Base-by-base conservation (phyloP, 2,329 filamentous ascomycete genomes). In the Anthostomella pinea region DNA sequence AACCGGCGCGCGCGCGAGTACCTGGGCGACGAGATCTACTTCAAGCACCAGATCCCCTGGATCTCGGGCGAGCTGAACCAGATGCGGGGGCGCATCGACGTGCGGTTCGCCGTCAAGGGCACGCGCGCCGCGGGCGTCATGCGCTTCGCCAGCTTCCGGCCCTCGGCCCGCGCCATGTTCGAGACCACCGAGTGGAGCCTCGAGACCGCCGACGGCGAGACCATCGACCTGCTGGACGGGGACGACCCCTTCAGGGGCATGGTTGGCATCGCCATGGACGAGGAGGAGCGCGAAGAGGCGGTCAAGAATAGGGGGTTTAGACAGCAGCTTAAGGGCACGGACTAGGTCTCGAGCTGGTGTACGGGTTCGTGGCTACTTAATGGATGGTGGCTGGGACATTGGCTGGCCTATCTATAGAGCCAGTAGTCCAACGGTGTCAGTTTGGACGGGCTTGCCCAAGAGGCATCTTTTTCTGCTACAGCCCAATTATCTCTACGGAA, bases 111-210 rank as follows among this genome's bases (percentile, higher is more conserved):
- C 66, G 93, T 98, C 18, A 87, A 86, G 66, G 93, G 93, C 25
- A 87, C 80, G 19, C 81, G 73, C 59, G 70, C 66, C 39, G 68
- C 72, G 50, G 93, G 81, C 6, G 73, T 80, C 58, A 93, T 96
- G 77, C 77, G 79, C 57, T 94, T 98, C 64, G 77, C 73, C 51
- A 93, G 87, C 68, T 71, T 77, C 59, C 76, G 93, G 57, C 81
- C 76, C 50, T 66, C 64, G 6, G 51, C 69, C 39, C 75, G 77
- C 52, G 72, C 70, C 23, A 65, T 77, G 70, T 97, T 95, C 64
- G 82, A 88, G 68, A 98, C 93, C 22, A 77, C 83, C 39, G 86
- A 90, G 70, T 98, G 91, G 90, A 93, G 83, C 58, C 68, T 98
- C 53, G 79, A 83, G 60, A 80, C 78, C 45, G 70, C 70, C 33